phyloP scores from a whole-genome alignment of 2,329 filamentous ascomycete species.

The Fusarium beomiforme region DNA sequence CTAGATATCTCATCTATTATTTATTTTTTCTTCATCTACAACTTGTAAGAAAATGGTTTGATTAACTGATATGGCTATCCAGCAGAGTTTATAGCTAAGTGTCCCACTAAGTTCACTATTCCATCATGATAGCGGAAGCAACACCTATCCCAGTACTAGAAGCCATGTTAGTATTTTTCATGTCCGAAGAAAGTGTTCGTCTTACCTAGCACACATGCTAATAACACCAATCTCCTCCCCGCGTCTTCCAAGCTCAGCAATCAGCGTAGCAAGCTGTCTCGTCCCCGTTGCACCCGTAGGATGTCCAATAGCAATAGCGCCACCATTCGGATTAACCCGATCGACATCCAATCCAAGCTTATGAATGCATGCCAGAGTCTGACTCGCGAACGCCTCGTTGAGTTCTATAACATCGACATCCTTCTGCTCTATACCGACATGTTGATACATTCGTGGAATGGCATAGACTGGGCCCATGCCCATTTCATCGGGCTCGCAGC shows the following conservation, averaged over 20 bases:
- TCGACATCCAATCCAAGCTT: conserved; percentile 73
- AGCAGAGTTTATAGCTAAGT: rapidly evolving
- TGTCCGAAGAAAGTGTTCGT: rapidly evolving
- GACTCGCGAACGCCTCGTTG: conserved; percentile 81
- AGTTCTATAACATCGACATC: conserved; percentile 90
- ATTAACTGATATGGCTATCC: too few species aligned
- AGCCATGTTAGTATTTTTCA: rapidly evolving
- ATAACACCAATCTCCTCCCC: conserved; percentile 14
- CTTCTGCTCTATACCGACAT: conserved; percentile 69
- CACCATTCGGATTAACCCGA: conserved; percentile 89
- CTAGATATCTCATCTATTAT: too few species aligned
- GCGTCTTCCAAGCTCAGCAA: background rate
- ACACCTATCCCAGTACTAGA: background rate
- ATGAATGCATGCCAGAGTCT: conserved; percentile 74
- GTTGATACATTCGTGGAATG: conserved; percentile 78
- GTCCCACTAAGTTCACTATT: background rate
- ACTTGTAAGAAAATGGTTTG: too few species aligned
- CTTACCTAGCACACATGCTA: conserved; percentile 29
- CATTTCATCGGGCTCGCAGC: conserved; percentile 91
- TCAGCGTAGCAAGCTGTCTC: conserved; percentile 9
- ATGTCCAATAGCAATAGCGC: conserved; percentile 90
- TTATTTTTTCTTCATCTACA: rapidly evolving
- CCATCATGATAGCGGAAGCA: background rate
- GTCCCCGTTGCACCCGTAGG: conserved; percentile 84
- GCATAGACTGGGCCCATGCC: conserved; percentile 86